Evolutionary conservation across 305 asterid species (phyloP), one percentile per base, ranked within the genome.

Genomic region (Rubia tinctorum): DNA sequence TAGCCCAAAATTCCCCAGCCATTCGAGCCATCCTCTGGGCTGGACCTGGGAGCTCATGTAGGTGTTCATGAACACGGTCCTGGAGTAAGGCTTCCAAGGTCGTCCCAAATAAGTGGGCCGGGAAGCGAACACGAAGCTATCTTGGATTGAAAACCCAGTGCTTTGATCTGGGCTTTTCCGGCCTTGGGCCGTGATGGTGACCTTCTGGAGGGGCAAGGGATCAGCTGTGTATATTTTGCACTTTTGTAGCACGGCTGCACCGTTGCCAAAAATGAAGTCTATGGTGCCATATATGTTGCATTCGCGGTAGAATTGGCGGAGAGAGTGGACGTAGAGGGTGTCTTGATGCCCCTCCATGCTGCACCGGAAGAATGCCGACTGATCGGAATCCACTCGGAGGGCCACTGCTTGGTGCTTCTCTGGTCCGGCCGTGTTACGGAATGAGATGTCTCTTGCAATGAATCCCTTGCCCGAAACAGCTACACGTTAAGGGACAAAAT

Each of bases 391-490:
- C 23, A 93, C 96, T 0, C 96, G 92, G 4, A 93, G 93, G 5
- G 98, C 98, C 84, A 93, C 97, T 0, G 89, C 98, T 45, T 90
- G 98, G 75, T 79, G 95, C 66, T 72, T 87, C 55, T 80, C 81
- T 6, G 97, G 92, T 40, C 98, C 96, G 9, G 98, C 96, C 7
- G 96, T 92, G 96, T 92, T 92, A 15, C 93, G 96, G 75, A 93
- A 88, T 66, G 96, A 88, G 7, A 91, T 89, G 91, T 89, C 97
- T 61, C 94, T 64, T 11, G 97, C 96, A 44, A 93, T 88, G 82
- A 93, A 93, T 60, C 98, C 97, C 82, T 82, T 84, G 8, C 97
- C 97, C 10, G 98, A 93, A 20, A 93, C 96, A 11, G 98, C 97
- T 88, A 65, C 72, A 61, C 14, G 34, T 60, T 14, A 42, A 59